Evolutionary conservation across 129 eudicot species (phyloP).

Genomic region (Chrysanthemum seticuspe): DNA sequence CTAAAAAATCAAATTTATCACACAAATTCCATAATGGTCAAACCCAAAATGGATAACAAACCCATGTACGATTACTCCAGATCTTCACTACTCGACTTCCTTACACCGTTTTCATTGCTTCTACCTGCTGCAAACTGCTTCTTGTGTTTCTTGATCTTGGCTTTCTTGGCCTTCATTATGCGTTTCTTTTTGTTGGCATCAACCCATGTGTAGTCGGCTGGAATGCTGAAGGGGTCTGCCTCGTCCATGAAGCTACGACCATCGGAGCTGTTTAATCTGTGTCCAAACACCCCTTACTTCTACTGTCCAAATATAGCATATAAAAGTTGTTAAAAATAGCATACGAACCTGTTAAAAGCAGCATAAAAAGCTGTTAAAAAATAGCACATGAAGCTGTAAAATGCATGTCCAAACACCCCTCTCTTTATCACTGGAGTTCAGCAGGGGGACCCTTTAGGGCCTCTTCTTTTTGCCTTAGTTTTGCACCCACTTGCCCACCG

Average conservation of each 20-base stretch:
- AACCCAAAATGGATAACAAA: slow-evolving; percentile 8
- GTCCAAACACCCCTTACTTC: too few relatives aligned
- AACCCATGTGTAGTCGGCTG: slow-evolving; percentile 83
- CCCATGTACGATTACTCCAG: slow-evolving; percentile 29
- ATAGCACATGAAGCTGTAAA: too few relatives aligned
- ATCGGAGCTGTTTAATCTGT: slow-evolving; percentile 21
- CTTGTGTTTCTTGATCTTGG: slow-evolving; percentile 66
- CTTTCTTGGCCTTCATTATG: slow-evolving; percentile 82
- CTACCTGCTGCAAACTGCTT: slow-evolving; percentile 44
- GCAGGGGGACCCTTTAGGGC: too few relatives aligned
- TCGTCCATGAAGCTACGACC: slow-evolving; percentile 67
- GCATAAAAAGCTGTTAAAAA: too few relatives aligned
- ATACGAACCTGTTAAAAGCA: too few relatives aligned
- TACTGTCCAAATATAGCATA: too few relatives aligned
- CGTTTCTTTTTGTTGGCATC: slow-evolving; percentile 95
- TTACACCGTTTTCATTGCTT: slow-evolving; percentile 40
- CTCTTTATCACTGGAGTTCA: too few relatives aligned
- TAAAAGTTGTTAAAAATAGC: too few relatives aligned
- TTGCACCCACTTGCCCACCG: too few relatives aligned
- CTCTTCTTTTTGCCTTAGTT: too few relatives aligned
- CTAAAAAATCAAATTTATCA: slow-evolving; percentile 23
- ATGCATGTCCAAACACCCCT: too few relatives aligned
- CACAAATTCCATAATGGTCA: not conserved
- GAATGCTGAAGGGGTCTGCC: slow-evolving; percentile 72
- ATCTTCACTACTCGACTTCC: slow-evolving; percentile 43